These are phyloP conservation scores for Fusarium buxicola DNA, from an alignment of 2,329 filamentous ascomycete genomes.

Conservation along the genomic window DNA sequence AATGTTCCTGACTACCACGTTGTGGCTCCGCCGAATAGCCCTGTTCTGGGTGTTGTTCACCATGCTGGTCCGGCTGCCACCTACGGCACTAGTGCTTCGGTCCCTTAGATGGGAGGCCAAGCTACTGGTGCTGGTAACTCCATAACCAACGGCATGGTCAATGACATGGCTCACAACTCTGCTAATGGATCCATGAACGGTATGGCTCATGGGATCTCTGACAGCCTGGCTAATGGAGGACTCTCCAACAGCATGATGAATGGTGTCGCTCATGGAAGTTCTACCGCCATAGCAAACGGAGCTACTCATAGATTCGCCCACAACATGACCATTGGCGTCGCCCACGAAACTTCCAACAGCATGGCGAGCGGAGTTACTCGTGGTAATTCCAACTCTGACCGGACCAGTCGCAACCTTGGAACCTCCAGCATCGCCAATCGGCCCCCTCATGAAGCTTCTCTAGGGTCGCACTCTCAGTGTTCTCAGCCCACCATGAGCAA, in stretches of 20 bases:
- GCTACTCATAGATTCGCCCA: not conserved
- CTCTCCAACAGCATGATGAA: not conserved
- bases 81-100: slow-evolving; percentile 9
- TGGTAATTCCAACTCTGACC: not conserved
- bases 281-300: not conserved
- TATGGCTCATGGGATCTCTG: not conserved
- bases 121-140: slow-evolving; percentile 6
- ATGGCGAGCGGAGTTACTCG: not conserved
- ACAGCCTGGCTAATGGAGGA: not conserved
- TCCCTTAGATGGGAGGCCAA: slow-evolving; percentile 44
- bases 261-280: not conserved
- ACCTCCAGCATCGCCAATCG: slow-evolving; percentile 12
- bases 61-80: not conserved
- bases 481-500: not conserved
- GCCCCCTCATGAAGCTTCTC: slow-evolving; percentile 2
- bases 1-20: not conserved
- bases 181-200: not conserved
- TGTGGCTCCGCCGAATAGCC: slow-evolving; percentile 35
- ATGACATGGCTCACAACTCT: not conserved
- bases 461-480: no score
- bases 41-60: not conserved
- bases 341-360: slow-evolving; percentile 2
- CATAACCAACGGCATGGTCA: not conserved
- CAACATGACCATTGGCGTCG: slow-evolving; percentile 1
- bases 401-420: not conserved